These are phyloP conservation scores for Eremomyces bilateralis DNA, from an alignment of 495 filamentous ascomycete species.

Conservation along the genomic window DNA sequence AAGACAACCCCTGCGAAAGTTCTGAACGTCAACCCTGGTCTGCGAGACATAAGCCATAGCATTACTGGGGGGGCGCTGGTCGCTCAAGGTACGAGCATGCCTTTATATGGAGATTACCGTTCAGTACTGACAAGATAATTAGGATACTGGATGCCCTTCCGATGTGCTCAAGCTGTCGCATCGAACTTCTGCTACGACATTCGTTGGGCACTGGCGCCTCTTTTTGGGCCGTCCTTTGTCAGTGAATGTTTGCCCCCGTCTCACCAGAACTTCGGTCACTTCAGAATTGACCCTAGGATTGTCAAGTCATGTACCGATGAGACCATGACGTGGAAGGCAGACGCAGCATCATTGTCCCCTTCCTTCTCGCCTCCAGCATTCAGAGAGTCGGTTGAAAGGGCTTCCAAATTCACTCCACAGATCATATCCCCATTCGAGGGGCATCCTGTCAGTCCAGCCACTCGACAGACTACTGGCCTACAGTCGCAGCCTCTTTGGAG, in stretches of 20 bases:
- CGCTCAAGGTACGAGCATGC: conserved; percentile 50
- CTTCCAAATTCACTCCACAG: too few species aligned
- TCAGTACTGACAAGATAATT: conserved; percentile 6
- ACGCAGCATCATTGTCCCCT: too few species aligned
- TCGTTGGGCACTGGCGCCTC: conserved; percentile 58
- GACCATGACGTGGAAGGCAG: conserved; percentile 22
- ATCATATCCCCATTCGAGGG: too few species aligned
- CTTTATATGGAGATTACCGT: conserved; percentile 2
- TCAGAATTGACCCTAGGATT: conserved; percentile 44
- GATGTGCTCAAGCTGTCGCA: conserved; percentile 61
- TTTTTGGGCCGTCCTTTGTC: conserved; percentile 72
- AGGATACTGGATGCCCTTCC: conserved; percentile 97
- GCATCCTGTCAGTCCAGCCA: too few species aligned
- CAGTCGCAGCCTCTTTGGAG: background rate
- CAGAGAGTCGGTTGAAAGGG: too few species aligned
- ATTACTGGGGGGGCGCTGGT: conserved; percentile 81
- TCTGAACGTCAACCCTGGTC: conserved; percentile 54
- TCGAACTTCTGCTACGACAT: conserved; percentile 76
- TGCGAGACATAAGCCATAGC: conserved; percentile 70
- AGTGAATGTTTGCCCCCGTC: conserved; percentile 40
- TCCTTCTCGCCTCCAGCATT: too few species aligned
- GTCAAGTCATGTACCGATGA: conserved; percentile 31
- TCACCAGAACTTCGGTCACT: conserved; percentile 33
- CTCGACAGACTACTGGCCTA: too few species aligned
- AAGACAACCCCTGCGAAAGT: conserved; percentile 85